Evolutionary conservation across 805 yeast genomes (phyloP).

Genomic region (Wickerhamiella hasegawae): DNA sequence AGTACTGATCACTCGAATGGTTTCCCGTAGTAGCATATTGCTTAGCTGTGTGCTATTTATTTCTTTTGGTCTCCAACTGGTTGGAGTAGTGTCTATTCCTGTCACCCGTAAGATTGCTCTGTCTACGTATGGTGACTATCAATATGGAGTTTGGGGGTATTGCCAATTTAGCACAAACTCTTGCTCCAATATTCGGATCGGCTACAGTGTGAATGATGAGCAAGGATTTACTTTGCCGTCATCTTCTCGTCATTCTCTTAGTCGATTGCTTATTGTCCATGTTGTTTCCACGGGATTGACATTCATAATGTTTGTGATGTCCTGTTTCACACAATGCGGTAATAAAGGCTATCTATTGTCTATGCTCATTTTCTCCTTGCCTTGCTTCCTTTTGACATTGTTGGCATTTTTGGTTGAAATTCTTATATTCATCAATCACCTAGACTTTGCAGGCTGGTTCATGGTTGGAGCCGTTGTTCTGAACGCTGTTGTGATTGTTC

Average conservation of each 20-base stretch:
- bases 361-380: slow-evolving; percentile 42
- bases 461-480: slow-evolving; percentile 52
- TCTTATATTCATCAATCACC: slow-evolving; percentile 54
- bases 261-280: slow-evolving; percentile 50
- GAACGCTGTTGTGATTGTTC: slow-evolving; percentile 45
- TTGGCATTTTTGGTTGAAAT: slow-evolving; percentile 73
- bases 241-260: slow-evolving; percentile 39
- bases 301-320: slow-evolving; percentile 27
- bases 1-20: too few species aligned
- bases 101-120: slow-evolving; percentile 33
- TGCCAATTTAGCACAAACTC: slow-evolving; percentile 26
- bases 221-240: slow-evolving; percentile 37
- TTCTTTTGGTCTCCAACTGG: slow-evolving; percentile 40
- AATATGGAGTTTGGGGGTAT: slow-evolving; percentile 59
- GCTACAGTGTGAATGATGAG: slow-evolving; percentile 25
- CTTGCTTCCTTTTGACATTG: slow-evolving; percentile 52
- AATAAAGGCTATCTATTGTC: slow-evolving; percentile 32
- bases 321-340: slow-evolving; percentile 26
- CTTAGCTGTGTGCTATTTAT: slow-evolving; percentile 32
- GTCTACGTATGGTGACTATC: slow-evolving; percentile 32
- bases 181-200: slow-evolving; percentile 30
- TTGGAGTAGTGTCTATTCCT: slow-evolving; percentile 49
- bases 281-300: slow-evolving; percentile 47
- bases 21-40: too few species aligned
- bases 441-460: slow-evolving; percentile 79